A percentile compares a stretch with the other conserved stretches of the same genome.
These are phyloP conservation scores for Galerina sulciceps DNA, from an alignment of 768 basidiomycete species.

Conservation along the genomic window DNA sequence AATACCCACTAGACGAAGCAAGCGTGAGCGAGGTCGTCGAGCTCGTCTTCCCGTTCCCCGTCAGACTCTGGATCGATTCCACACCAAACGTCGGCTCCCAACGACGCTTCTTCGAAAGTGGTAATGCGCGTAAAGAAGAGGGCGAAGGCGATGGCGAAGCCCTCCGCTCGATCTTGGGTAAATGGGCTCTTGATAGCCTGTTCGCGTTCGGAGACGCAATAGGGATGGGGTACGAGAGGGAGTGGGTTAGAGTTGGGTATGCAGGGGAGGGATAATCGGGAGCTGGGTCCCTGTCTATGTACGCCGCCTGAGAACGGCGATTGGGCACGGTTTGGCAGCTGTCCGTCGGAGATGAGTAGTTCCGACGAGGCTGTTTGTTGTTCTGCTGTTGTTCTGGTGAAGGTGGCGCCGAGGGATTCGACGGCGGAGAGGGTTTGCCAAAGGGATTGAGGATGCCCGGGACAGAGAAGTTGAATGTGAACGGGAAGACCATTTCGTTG, in stretches of 20 bases:
- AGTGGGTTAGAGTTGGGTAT: constrained; percentile 18
- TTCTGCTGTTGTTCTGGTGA: constrained; percentile 14
- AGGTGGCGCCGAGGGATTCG: constrained; percentile 16
- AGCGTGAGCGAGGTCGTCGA: constrained; percentile 50
- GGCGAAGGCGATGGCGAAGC: constrained; percentile 32
- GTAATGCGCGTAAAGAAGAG: constrained; percentile 39
- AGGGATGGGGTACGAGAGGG: constrained; percentile 14
- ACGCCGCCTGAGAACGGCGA: constrained; percentile 16
- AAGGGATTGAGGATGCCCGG: constrained; percentile 76
- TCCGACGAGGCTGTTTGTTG: constrained; percentile 7
- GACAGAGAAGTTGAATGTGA: constrained; percentile 71
- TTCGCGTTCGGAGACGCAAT: neutral
- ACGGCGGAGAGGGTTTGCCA: constrained; percentile 10
- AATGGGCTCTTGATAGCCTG: constrained; percentile 19
- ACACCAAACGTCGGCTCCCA: constrained; percentile 70
- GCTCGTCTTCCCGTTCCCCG: constrained; percentile 36
- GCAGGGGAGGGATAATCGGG: constrained; percentile 15
- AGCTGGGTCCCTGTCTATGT: constrained; percentile 14
- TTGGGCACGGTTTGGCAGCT: constrained; percentile 7
- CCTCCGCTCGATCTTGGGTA: constrained; percentile 29
- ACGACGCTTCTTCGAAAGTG: constrained; percentile 63
- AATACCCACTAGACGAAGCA: constrained; percentile 63
- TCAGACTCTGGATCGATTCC: constrained; percentile 24
- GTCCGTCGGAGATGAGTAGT: constrained; percentile 16
- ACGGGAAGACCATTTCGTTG: constrained; percentile 60